These are phyloP conservation scores for Pythium insidiosum DNA, from an alignment of 352 stramenopile species.

Conservation along the genomic window DNA sequence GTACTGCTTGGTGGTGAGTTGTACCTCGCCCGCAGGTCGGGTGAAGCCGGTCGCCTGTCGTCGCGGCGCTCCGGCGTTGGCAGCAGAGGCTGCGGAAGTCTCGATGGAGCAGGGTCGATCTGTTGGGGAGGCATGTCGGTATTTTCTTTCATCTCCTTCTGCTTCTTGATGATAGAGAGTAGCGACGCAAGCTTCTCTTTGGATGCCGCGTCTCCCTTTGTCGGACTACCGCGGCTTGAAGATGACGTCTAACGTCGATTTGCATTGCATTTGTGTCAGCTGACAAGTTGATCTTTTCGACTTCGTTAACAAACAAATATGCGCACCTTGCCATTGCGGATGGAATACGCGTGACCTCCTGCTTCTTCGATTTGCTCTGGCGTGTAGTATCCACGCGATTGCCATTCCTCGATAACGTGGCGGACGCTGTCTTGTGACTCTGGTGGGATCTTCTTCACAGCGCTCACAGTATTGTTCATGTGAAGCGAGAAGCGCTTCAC, in stretches of 20 bases:
- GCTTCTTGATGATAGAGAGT: slow-evolving; percentile 79
- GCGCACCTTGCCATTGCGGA: slow-evolving; percentile 10
- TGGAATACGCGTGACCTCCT: slow-evolving; percentile 30
- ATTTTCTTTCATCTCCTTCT: slow-evolving; percentile 44
- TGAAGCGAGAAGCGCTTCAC: slow-evolving; percentile 75
- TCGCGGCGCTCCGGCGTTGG: neutral
- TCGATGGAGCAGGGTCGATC: no score
- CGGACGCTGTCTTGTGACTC: slow-evolving; percentile 43
- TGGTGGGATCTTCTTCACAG: slow-evolving; percentile 58
- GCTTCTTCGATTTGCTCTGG: slow-evolving; percentile 48
- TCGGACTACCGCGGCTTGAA: slow-evolving; percentile 7
- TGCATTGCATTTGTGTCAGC: neutral
- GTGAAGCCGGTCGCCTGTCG: no score
- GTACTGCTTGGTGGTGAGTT: no score
- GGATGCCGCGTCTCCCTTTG: slow-evolving; percentile 10
- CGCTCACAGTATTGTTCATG: slow-evolving; percentile 58
- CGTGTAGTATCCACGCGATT: slow-evolving; percentile 66
- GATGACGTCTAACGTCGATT: neutral
- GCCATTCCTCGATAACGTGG: slow-evolving; percentile 76
- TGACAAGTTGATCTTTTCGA: no score
- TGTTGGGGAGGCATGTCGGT: slow-evolving; percentile 4
- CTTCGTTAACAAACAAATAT: no score
- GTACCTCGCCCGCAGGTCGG: no score
- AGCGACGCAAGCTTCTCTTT: slow-evolving; percentile 50
- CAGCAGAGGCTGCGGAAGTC: no score